Base-by-base conservation (phyloP, 78 protist genomes). In the Dictyostelium brefeldianum region DNA sequence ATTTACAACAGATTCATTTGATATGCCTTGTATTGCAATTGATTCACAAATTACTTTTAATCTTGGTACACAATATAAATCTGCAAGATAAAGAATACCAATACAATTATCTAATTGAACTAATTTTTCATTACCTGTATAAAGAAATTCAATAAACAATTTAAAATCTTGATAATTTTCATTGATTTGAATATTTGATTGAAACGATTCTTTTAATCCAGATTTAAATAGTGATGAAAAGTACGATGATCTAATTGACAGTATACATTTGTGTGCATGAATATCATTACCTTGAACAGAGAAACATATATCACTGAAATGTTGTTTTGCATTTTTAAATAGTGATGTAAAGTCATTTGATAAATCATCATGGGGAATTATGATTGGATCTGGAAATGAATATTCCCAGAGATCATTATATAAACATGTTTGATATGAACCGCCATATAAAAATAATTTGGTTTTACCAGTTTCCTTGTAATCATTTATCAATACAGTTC, bases 331-430 rank as follows among this genome's bases (percentile, higher is more conserved):
- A 50, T 87, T 56, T 25, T 50, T 57, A 57, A 87, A 87, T 6
- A 87, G 29, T 20, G 20, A 17, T n/a, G 56, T 47, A 80, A 87
- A 87, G 25, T 87, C 93, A 25, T n/a, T 41, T 2, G 29, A 47
- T 36, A 87, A 17, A 5, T 62, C n/a, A n/a, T 87, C 93, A 0
- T 29, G 25, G 15, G 93, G 93, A 22, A 87, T 77, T 51, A 59
- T 54, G 12, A 87, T 79, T 25, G 53, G 65, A 4, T 75, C 62
- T 41, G 93, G 93, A 54, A 87, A 87, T 3, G 50, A n/a, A 54
- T 71, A 87, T 62, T 87, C 93, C 83, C 84, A 87, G 7, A 87
- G 51, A 25, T 87, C 93, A 48, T 74, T 87, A 56, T 87, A 87
- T 20, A 53, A 22, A 31, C 93, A 87, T 46, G 93, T 77, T n/a